phyloP scores from a whole-genome alignment of 2,329 filamentous ascomycete species.

The Raffaelea deltoideospora region DNA sequence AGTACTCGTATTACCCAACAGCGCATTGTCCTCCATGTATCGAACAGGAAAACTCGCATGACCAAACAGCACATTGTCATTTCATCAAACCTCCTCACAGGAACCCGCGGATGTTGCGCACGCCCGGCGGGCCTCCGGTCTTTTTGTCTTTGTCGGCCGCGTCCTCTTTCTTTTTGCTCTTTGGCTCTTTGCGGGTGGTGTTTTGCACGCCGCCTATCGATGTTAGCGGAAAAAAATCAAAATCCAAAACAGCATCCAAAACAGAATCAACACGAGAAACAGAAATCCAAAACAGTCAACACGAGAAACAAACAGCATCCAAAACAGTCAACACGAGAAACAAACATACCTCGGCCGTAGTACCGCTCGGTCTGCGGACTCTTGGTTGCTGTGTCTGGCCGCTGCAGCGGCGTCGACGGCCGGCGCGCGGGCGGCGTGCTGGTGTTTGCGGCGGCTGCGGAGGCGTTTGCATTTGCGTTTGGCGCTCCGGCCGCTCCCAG shows the following conservation, averaged over 20 bases:
- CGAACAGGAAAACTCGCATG: too few relatives aligned
- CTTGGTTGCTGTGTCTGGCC: conserved; percentile 18
- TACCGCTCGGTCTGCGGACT: conserved; percentile 22
- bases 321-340: not conserved
- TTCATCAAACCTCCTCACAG: too few relatives aligned
- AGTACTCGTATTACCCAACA: too few relatives aligned
- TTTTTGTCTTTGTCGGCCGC: conserved; percentile 27
- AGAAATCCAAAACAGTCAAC: not conserved
- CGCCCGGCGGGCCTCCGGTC: conserved; percentile 14
- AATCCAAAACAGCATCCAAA: too few relatives aligned
- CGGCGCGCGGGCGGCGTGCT: conserved; percentile 13
- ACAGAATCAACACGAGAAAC: not conserved
- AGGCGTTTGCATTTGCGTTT: too few relatives aligned
- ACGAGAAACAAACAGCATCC: too few relatives aligned
- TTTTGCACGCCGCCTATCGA: conserved; percentile 31
- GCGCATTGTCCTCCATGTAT: too few relatives aligned
- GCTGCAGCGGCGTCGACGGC: conserved; percentile 20
- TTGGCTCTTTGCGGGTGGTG: conserved; percentile 31
- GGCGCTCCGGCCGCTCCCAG: conserved; percentile 9
- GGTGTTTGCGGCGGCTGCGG: not conserved
- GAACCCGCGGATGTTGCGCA: conserved; percentile 23
- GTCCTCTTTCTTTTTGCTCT: conserved; percentile 31
- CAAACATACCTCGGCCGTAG: conserved; percentile 31
- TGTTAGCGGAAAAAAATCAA: conserved; percentile 20
- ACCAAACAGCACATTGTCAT: too few relatives aligned